Conservation (phyloP, 208 protist genomes). For the Leishmania tarentolae region DNA sequence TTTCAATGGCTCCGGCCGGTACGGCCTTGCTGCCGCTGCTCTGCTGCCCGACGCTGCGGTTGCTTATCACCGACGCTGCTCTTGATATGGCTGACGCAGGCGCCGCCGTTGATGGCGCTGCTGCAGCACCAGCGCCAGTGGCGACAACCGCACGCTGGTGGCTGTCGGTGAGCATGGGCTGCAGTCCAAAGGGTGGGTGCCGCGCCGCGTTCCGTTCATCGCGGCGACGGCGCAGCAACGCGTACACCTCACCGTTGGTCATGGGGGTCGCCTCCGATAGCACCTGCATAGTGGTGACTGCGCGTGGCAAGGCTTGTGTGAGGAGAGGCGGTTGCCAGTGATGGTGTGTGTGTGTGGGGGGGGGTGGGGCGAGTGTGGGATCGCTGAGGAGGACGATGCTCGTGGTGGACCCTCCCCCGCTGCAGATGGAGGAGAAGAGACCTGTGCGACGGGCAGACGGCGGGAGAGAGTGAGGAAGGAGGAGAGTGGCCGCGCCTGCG, state of each 20-base stretch:
- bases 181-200: constrained; percentile 70
- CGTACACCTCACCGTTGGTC: constrained; percentile 85
- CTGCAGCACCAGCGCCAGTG: constrained; percentile 5
- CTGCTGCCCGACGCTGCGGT: not conserved
- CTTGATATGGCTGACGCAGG: not conserved
- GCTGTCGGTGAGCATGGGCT: constrained; percentile 35
- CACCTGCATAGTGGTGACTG: constrained; percentile 46
- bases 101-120: not conserved
- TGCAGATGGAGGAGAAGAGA: constrained; percentile 11
- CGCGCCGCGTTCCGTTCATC: constrained; percentile 73
- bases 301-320: not conserved
- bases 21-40: constrained; percentile 13
- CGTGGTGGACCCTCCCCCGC: not conserved
- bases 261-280: constrained; percentile 69
- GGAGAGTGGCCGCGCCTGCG: not conserved
- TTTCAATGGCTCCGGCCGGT: constrained; percentile 13
- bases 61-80: not conserved
- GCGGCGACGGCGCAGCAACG: constrained; percentile 71
- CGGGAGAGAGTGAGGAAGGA: not conserved
- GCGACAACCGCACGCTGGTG: constrained; percentile 19
- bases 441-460: not conserved
- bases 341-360: not conserved
- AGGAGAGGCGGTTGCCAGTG: not conserved
- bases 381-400: not conserved
- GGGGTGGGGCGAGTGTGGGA: too few species aligned